Evolutionary conservation across 2,329 filamentous ascomycete species (phyloP).

Genomic region (Zopfia rhizophila): DNA sequence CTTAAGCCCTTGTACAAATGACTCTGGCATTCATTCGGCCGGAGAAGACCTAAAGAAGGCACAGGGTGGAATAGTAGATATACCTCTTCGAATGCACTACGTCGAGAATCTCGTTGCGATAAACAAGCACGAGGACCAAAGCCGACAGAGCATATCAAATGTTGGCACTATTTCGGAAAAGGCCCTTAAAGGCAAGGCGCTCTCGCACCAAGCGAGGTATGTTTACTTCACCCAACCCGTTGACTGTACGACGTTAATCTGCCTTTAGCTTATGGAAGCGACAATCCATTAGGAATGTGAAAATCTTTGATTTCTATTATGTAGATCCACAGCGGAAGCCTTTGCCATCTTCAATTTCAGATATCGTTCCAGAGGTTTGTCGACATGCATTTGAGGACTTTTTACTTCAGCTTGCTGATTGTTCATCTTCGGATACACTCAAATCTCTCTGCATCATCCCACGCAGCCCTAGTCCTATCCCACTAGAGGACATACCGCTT

Average conservation of each 20-base stretch:
- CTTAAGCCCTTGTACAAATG: too few relatives aligned
- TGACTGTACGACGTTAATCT: background rate
- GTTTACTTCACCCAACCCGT: slow-evolving; percentile 2
- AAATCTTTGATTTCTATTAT: background rate
- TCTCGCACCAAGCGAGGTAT: slow-evolving; percentile 28
- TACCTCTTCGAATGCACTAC: slow-evolving; percentile 23
- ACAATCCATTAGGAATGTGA: background rate
- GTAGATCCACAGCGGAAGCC: slow-evolving; percentile 27
- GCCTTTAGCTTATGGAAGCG: slow-evolving; percentile 1
- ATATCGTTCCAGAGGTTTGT: slow-evolving; percentile 31
- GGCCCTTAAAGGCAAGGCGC: slow-evolving; percentile 28
- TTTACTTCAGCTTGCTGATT: slow-evolving; percentile 32
- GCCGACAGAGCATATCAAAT: background rate
- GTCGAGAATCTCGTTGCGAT: slow-evolving; percentile 12
- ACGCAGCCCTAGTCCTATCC: slow-evolving; percentile 36
- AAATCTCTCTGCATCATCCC: slow-evolving; percentile 46
- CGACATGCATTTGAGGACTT: slow-evolving; percentile 27
- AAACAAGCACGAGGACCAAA: background rate
- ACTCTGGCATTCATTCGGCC: too few relatives aligned
- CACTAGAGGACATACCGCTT: slow-evolving; percentile 26
- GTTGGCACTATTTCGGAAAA: slow-evolving; percentile 28
- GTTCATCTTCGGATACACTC: slow-evolving; percentile 35
- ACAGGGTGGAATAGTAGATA: slow-evolving; percentile 21
- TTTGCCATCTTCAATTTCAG: slow-evolving; percentile 38
- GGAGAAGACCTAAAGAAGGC: slow-evolving; percentile 4